These are phyloP conservation scores for Nothopassalora personata DNA, from an alignment of 2,329 filamentous ascomycete species.

Conservation along the genomic window DNA sequence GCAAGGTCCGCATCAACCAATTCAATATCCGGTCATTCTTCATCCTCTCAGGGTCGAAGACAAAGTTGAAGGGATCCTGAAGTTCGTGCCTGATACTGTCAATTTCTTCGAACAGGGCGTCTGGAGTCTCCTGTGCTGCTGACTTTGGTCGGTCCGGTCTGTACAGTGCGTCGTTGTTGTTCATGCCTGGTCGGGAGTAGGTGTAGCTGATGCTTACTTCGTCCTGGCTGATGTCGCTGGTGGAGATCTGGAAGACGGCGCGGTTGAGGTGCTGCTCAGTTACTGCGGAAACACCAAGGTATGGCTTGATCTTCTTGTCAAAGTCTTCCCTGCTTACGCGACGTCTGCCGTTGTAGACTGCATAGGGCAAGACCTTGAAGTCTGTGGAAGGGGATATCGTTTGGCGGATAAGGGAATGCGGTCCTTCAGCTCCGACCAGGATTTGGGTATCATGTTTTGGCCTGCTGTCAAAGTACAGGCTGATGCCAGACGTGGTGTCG, in stretches of 20 bases:
- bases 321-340: conserved; percentile 18
- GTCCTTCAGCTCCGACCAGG: conserved; percentile 37
- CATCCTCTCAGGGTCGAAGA: conserved; percentile 33
- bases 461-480: conserved; percentile 4
- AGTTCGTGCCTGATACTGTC: conserved; percentile 22
- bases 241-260: conserved; percentile 30
- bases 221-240: conserved; percentile 26
- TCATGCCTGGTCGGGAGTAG: conserved; percentile 34
- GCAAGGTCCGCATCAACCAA: conserved; percentile 39
- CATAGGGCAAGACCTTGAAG: conserved; percentile 34
- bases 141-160: conserved; percentile 30
- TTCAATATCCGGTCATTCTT: conserved; percentile 34
- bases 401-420: conserved; percentile 34
- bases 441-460: conserved; percentile 11
- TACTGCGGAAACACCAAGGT: conserved; percentile 21
- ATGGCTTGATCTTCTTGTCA: conserved; percentile 7
- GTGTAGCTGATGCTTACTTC: conserved; percentile 36
- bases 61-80: conserved; percentile 27
- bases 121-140: conserved; percentile 33
- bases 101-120: conserved; percentile 35
- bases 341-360: conserved; percentile 34
- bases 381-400: conserved; percentile 23
- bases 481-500: neutral
- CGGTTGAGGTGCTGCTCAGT: conserved; percentile 24
- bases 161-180: conserved; percentile 31